Evolutionary conservation across 345 rosid species (phyloP), one percentile per base, ranked within the genome.

Genomic region (Bruguiera gymnorhiza): DNA sequence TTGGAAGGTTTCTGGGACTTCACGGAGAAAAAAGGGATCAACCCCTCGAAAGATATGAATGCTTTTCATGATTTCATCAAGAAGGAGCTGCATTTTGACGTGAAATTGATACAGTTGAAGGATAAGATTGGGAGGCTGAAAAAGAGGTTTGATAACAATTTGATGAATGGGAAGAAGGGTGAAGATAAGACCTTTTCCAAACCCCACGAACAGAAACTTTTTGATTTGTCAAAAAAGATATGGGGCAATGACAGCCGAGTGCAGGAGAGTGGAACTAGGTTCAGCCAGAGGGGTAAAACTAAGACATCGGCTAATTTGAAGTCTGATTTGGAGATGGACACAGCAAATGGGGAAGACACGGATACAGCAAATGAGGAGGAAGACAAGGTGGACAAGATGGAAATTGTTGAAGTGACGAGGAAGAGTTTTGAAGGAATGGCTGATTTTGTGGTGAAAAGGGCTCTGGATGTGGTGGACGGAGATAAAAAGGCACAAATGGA

Each of bases 71-170:
- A 80, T 50, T 81, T 65, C 36, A 77, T 86, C 7, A 84, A 84
- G 67, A 79, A 77, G 10, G 59, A 80, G 39, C 75, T 86, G 23
- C 73, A 80, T 61, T 48, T 81, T 65, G 77, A 83, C 39, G 79
- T 84, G 7, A 54, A 75, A 2, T 75, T 63, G 24, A 24, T 19
- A 20, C 87, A 87, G n/a, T 53, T 87, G 54, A 70, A 74, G 23
- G 84, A 84, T 2, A 87, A 87, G 24, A 62, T 85, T 8, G 66
- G 58, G 70, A 68, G 86, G 52, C 64, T 83, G 74, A 85, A 67
- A 81, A 85, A 75, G 61, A 78, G 70, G 60, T 81, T 62, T 53
- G 69, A 64, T 53, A 69, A 75, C 39, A 61, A 78, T 51, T 63
- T 56, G 20, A 36, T 32, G 3, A 80, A 71, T 30, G 76, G 70